A percentile compares a stretch with the other conserved stretches of the same genome.
Evolutionary conservation across 371 early-diverging fungal species (phyloP).

Genomic region (Fennellomyces sp.): DNA sequence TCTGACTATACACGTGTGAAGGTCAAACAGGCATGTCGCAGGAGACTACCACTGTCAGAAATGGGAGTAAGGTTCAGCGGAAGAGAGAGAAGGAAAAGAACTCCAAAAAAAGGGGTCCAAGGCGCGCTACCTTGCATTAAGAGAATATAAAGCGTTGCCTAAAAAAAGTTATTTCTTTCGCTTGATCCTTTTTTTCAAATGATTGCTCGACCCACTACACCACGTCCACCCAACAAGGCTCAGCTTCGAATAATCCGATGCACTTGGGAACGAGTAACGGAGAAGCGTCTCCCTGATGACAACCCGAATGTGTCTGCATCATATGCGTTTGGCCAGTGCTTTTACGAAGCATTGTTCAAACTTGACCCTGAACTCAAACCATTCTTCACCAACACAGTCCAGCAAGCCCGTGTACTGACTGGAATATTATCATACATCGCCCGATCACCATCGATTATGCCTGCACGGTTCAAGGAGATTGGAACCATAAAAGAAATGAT

Average conservation of each 20-base stretch:
- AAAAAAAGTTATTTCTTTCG: not conserved
- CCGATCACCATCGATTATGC: constrained; percentile 27
- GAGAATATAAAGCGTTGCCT: not conserved
- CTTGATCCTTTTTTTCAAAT: not conserved
- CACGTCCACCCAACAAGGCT: constrained; percentile 24
- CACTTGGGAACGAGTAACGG: constrained; percentile 43
- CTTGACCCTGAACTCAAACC: constrained; percentile 20
- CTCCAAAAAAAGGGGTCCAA: not conserved
- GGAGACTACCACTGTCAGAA: too few species aligned
- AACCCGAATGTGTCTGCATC: constrained; percentile 37
- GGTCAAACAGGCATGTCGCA: too few species aligned
- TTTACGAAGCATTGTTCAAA: constrained; percentile 45
- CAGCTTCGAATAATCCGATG: constrained; percentile 38
- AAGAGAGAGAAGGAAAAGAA: too few species aligned
- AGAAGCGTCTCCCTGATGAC: constrained; percentile 30
- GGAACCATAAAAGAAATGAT: not conserved
- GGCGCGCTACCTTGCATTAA: not conserved
- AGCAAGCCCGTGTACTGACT: constrained; percentile 47
- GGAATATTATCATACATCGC: constrained; percentile 49
- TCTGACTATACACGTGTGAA: too few species aligned
- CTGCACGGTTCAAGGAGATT: constrained; percentile 9
- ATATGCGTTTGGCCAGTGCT: constrained; percentile 46
- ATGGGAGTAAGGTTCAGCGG: too few species aligned
- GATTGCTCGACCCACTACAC: not conserved
- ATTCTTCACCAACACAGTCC: constrained; percentile 39